Conservation (phyloP, 2,329 filamentous ascomycete genomes). For the Alternaria dauci region DNA sequence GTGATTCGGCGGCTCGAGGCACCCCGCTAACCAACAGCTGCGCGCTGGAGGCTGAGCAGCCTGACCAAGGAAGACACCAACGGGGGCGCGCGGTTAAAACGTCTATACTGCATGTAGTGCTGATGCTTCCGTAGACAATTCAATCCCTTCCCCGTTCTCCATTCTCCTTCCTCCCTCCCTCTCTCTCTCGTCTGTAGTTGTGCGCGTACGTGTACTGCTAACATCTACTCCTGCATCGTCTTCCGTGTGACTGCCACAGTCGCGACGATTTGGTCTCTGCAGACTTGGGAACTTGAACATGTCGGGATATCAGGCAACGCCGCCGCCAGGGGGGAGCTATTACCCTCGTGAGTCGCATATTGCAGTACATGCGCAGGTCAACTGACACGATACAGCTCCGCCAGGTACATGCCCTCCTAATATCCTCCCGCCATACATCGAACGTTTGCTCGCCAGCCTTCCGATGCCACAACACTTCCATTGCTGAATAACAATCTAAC, state of each 20-base stretch:
- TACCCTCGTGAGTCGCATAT: conserved; percentile 42
- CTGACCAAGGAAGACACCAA: conserved; percentile 23
- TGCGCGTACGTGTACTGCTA: conserved; percentile 6
- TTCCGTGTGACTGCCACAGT: not conserved
- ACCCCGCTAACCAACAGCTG: conserved; percentile 45
- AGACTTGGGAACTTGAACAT: conserved; percentile 22
- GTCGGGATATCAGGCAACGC: conserved; percentile 43
- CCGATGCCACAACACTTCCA: not conserved
- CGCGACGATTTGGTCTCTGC: not conserved
- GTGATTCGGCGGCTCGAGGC: conserved; percentile 40
- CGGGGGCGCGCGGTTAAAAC: conserved; percentile 30
- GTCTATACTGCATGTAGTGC: conserved; percentile 29
- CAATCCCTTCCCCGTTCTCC: conserved; percentile 1
- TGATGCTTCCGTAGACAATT: conserved; percentile 27
- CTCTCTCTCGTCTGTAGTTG: not conserved
- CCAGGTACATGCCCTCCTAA: conserved; percentile 31
- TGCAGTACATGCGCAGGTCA: not conserved
- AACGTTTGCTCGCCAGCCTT: not conserved
- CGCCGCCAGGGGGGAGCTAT: conserved; percentile 48
- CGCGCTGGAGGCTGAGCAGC: conserved; percentile 46
- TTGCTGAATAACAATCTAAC: conserved; percentile 10
- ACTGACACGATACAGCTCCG: conserved; percentile 40
- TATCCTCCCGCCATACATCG: not conserved
- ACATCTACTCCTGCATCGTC: not conserved
- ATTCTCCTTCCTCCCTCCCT: conserved; percentile 3